These are phyloP conservation scores for Blastocystis sp. DNA, from an alignment of 352 stramenopile genomes.

Conservation along the genomic window DNA sequence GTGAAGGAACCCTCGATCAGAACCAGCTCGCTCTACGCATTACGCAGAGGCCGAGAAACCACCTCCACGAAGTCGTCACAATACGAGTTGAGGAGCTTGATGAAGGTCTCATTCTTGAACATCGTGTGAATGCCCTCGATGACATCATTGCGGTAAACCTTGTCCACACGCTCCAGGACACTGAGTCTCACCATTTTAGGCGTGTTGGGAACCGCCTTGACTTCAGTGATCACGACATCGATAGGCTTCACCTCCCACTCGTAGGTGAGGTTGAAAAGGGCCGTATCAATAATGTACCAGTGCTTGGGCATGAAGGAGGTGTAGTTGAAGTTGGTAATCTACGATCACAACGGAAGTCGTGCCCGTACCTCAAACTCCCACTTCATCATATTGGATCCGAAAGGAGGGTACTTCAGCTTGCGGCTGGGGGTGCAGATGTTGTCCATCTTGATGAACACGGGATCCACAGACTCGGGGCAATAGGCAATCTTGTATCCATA, in stretches of 20 bases:
- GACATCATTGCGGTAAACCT: not conserved
- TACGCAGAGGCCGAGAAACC: not conserved
- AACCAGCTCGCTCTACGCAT: not conserved
- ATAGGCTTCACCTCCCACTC: constrained; percentile 26
- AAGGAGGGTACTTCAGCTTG: constrained; percentile 41
- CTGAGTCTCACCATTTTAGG: not conserved
- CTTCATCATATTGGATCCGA: constrained; percentile 21
- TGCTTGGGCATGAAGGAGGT: constrained; percentile 14
- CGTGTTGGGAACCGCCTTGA: not conserved
- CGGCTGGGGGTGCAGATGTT: constrained; percentile 33
- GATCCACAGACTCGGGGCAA: not conserved
- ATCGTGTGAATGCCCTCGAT: not conserved
- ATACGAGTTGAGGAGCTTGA: not conserved
- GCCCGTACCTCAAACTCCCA: constrained; percentile 27
- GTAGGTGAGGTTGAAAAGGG: constrained; percentile 19
- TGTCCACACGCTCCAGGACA: constrained; percentile 25
- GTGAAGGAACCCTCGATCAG: constrained; percentile 28
- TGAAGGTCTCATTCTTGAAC: not conserved
- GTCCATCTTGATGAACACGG: constrained; percentile 15
- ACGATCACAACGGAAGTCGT: not conserved
- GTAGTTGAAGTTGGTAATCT: constrained; percentile 1
- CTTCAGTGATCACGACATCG: constrained; percentile 40
- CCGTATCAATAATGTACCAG: constrained; percentile 3
- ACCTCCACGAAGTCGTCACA: constrained; percentile 40
- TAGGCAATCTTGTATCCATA: constrained; percentile 27